Conservation (phyloP, 441 rosid species). For the Gossypium davidsonii region DNA sequence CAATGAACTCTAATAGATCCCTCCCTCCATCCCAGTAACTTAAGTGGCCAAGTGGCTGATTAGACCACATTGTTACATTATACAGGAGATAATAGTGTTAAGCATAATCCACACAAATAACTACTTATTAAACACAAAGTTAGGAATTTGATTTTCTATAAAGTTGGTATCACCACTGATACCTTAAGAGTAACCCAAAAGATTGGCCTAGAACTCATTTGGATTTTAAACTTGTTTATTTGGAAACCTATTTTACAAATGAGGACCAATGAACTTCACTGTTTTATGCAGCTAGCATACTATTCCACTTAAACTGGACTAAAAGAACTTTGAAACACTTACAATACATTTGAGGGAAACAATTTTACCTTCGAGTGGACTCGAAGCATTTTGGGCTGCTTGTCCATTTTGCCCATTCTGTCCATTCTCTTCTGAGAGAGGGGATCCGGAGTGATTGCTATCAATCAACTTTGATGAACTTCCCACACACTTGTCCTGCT, state of each 20-base stretch:
- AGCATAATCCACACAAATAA: not conserved
- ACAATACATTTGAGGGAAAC: not conserved
- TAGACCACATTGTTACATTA: not conserved
- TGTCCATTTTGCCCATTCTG: slow-evolving; percentile 74
- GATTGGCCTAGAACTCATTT: not conserved
- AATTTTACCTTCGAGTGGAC: slow-evolving; percentile 74
- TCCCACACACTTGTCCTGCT: slow-evolving; percentile 52
- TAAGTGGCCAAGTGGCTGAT: not conserved
- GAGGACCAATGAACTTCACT: slow-evolving; percentile 1
- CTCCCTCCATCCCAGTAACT: not conserved
- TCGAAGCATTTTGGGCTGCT: slow-evolving; percentile 45
- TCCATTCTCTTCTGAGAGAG: slow-evolving; percentile 75
- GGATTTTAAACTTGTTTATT: not conserved
- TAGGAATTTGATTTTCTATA: not conserved
- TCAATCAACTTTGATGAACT: slow-evolving; percentile 63
- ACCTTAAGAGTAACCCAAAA: not conserved
- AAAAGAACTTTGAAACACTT: not conserved
- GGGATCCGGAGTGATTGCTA: slow-evolving; percentile 67
- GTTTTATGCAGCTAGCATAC: not conserved
- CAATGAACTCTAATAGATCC: not conserved
- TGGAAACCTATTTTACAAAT: not conserved
- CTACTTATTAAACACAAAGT: not conserved
- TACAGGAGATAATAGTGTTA: not conserved
- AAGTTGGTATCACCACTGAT: not conserved
- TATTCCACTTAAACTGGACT: slow-evolving; percentile 5